phyloP scores from a whole-genome alignment of 192 early-diverging fungal genomes.

The Rhizoclosmatium sp. region DNA sequence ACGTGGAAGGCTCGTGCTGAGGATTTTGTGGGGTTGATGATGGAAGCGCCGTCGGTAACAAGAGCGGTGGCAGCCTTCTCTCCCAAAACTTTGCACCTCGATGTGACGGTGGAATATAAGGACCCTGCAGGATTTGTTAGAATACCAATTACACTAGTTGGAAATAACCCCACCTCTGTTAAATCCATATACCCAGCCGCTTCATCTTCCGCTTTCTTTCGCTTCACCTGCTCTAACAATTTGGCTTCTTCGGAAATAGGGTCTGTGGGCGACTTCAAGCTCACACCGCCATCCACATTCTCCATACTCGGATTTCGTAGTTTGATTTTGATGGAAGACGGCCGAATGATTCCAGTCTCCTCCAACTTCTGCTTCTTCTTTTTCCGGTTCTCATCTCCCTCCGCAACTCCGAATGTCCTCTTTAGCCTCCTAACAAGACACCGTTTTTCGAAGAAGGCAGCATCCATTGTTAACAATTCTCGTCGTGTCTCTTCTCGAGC shows the following conservation, averaged over 20 bases:
- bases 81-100: constrained; percentile 10
- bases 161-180: constrained; percentile 64
- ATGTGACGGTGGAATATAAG: background rate
- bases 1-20: background rate
- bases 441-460: constrained; percentile 76
- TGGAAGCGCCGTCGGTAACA: background rate
- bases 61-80: background rate
- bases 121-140: background rate
- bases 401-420: constrained; percentile 71
- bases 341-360: constrained; percentile 48
- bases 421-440: constrained; percentile 69
- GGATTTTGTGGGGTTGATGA: background rate
- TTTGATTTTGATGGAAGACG: constrained; percentile 36
- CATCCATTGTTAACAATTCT: constrained; percentile 78
- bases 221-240: constrained; percentile 64
- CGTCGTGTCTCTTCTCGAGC: constrained; percentile 79
- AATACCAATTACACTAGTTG: background rate
- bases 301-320: constrained; percentile 41
- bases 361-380: constrained; percentile 50
- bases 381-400: constrained; percentile 60
- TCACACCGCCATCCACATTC: background rate
- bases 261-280: constrained; percentile 16
- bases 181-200: constrained; percentile 69
- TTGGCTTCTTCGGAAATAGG: constrained; percentile 52
- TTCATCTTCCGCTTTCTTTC: constrained; percentile 63